phyloP scores from a whole-genome alignment of 208 protist species.

The Acanthamoeba pearcei region DNA sequence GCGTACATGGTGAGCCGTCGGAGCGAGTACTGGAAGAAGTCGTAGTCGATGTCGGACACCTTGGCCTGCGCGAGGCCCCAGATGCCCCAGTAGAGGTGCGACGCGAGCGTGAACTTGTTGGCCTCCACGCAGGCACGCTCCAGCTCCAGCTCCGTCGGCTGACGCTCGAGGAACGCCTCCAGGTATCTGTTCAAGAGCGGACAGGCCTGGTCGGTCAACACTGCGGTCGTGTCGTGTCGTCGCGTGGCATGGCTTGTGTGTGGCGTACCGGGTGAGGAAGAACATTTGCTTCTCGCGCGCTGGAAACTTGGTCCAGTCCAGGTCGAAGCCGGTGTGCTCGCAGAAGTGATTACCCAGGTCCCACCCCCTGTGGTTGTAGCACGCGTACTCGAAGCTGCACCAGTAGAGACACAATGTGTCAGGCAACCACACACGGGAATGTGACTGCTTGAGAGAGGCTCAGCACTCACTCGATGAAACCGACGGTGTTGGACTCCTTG shows the following conservation, averaged over 20 bases:
- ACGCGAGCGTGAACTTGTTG: slow-evolving; percentile 56
- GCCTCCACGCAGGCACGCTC: slow-evolving; percentile 19
- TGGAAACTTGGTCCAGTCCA: slow-evolving; percentile 25
- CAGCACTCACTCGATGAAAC: slow-evolving; percentile 15
- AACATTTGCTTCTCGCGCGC: not conserved
- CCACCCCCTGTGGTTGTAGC: slow-evolving; percentile 71
- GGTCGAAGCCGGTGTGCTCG: slow-evolving; percentile 44
- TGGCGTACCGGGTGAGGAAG: slow-evolving; percentile 13
- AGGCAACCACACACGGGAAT: not conserved
- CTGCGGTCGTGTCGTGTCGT: not conserved
- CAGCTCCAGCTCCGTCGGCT: slow-evolving; percentile 20
- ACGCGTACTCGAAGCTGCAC: slow-evolving; percentile 64
- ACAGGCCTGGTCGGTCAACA: not conserved
- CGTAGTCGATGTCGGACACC: slow-evolving; percentile 61
- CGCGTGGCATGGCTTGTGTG: not conserved
- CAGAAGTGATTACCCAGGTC: slow-evolving; percentile 76
- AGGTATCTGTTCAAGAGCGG: not conserved
- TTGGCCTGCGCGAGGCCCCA: slow-evolving; percentile 70
- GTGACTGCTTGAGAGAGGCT: not conserved
- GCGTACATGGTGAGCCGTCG: slow-evolving; percentile 23
- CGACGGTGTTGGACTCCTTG: not conserved
- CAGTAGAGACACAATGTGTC: not conserved
- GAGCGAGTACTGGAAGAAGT: slow-evolving; percentile 62
- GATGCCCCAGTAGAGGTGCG: slow-evolving; percentile 62
- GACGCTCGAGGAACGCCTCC: not conserved